Evolutionary conservation across 768 basidiomycete species (phyloP).

Genomic region (Candolleomyces efflorescens): DNA sequence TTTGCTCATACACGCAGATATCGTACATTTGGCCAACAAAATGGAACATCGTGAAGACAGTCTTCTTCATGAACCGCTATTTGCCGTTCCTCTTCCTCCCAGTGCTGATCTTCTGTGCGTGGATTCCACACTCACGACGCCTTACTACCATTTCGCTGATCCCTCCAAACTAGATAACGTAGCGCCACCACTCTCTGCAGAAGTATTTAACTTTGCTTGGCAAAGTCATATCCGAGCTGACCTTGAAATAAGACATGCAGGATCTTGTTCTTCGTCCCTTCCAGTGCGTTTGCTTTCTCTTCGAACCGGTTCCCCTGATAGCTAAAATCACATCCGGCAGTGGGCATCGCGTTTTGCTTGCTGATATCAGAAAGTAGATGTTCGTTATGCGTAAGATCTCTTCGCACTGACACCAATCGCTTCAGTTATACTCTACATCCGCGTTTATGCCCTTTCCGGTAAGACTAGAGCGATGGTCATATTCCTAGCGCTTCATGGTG

Average conservation of each 20-base stretch:
- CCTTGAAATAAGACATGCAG: neutral
- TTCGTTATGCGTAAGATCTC: neutral
- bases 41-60: slow-evolving; percentile 1
- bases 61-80: slow-evolving; percentile 6
- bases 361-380: slow-evolving; percentile 4
- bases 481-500: slow-evolving; percentile 2
- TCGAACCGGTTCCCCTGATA: neutral
- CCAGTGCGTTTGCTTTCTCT: neutral
- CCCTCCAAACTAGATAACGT: slow-evolving; percentile 2
- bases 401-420: neutral
- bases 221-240: neutral
- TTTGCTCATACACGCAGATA: neutral
- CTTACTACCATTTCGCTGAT: neutral
- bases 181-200: neutral
- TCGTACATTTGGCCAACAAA: slow-evolving; percentile 3
- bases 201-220: neutral
- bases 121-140: neutral
- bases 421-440: slow-evolving; percentile 6
- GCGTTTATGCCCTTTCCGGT: slow-evolving; percentile 6
- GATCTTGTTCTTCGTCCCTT: slow-evolving; percentile 6
- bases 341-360: slow-evolving; percentile 5
- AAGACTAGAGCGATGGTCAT: neutral
- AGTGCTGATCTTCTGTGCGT: slow-evolving; percentile 3
- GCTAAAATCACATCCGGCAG: neutral
- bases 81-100: slow-evolving; percentile 6